Evolutionary conservation across 1,139 yeast genomes (phyloP), one percentile per base, ranked within the genome.

Genomic region (Candida sojae): DNA sequence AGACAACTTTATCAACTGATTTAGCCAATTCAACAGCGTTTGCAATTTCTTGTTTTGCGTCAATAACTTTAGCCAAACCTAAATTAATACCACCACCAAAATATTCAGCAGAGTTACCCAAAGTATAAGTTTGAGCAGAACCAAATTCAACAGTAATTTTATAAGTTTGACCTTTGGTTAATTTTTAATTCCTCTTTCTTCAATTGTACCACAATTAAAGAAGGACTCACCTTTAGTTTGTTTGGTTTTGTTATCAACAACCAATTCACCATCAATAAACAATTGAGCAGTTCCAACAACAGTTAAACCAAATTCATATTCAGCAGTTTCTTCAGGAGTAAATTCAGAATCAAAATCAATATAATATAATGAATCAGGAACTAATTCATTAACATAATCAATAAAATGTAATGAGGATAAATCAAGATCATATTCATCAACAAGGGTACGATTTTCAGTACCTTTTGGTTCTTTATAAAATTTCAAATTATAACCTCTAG

Each of bases 221-320:
- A 79, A 79, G 3, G 75, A 67, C 12, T 66, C 61, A 36, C 86
- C 87, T 30, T 60, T 62, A 13, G 55, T 65, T 65, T 83, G 87
- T 34, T 69, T 60, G 28, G 80, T 77, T 57, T 75, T 77, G 64
- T 82, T 82, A 57, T 83, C 86, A 48, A 82, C 81, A 17, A 83
- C 69, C 48, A 80, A 63, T 58, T 78, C 57, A 48, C 64, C 84
- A 55, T 83, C 73, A 45, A 83, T 63, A 55, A 66, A 83, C 31
- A 83, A 57, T 53, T 70, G 68, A 23, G 80, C 84, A 35, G 85
- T 78, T 35, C 88, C 88, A 49, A 68, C 58, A 33, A 77, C 77
- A 10, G 77, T 60, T 43, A 75, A 62, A 31, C 85, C 83, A 57
- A 83, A 77, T 47, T 71, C 76, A 57, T 79, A 82, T 6, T 64